Evolutionary conservation across 1,284 basidiomycete species (phyloP).

Genomic region (Ustilago shanxiensis): DNA sequence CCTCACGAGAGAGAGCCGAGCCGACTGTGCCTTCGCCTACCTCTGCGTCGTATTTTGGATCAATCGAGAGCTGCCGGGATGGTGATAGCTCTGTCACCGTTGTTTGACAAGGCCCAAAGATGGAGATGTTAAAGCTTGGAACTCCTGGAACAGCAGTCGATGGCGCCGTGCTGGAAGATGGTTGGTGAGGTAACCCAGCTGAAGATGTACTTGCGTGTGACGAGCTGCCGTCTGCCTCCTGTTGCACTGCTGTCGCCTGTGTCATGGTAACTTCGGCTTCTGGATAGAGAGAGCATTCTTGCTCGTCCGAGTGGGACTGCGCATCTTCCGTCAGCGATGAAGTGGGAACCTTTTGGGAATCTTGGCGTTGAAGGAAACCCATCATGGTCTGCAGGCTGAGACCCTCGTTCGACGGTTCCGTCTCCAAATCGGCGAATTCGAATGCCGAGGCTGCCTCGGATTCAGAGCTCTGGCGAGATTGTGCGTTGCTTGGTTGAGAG

Average conservation of each 20-base stretch:
- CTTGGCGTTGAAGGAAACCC: conserved; percentile 41
- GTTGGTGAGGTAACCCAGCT: not conserved
- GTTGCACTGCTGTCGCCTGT: not conserved
- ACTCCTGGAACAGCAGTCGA: conserved; percentile 13
- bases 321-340: not conserved
- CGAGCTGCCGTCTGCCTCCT: not conserved
- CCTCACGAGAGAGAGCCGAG: not conserved
- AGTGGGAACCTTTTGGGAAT: conserved; percentile 13
- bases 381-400: conserved; percentile 44
- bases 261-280: not conserved
- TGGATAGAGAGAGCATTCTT: not conserved
- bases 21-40: not conserved
- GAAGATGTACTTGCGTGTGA: not conserved
- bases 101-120: conserved; percentile 24
- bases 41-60: not conserved
- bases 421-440: conserved; percentile 35
- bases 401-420: conserved; percentile 18
- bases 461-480: conserved; percentile 19
- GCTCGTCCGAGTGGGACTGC: conserved; percentile 2
- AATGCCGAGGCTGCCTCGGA: conserved; percentile 23
- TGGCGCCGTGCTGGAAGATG: not conserved
- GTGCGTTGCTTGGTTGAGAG: conserved; percentile 6
- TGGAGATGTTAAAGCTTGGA: conserved; percentile 34
- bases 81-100: not conserved
- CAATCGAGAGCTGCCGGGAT: not conserved